Percentiles rank a stretch among this genome's conserved stretches.
Conservation (phyloP, 2,329 filamentous ascomycete genomes). For the Alternaria ventricosa region DNA sequence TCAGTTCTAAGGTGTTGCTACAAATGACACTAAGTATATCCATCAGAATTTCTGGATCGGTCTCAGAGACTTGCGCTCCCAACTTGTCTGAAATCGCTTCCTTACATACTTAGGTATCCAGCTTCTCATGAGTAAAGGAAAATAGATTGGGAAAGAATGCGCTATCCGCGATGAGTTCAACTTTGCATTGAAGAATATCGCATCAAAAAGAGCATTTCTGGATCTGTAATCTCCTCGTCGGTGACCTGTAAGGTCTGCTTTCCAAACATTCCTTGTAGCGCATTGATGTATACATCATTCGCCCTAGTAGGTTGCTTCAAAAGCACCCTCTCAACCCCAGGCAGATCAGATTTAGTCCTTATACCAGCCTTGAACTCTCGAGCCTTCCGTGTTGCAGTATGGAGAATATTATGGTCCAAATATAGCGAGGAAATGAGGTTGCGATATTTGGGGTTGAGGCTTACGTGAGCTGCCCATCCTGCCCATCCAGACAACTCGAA, state of each 20-base stretch:
- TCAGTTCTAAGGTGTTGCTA: accelerated
- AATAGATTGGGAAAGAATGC: background rate
- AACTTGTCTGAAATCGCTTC: background rate
- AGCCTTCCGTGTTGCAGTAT: too few relatives aligned
- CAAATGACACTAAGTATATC: background rate
- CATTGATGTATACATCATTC: too few relatives aligned
- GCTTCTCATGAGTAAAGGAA: background rate
- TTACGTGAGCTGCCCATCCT: background rate
- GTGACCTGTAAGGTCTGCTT: too few relatives aligned
- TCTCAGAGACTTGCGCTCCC: background rate
- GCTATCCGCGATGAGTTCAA: background rate
- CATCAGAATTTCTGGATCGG: background rate
- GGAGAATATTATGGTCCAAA: too few relatives aligned
- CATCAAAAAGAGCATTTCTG: too few relatives aligned
- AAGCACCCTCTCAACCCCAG: too few relatives aligned
- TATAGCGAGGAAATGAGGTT: background rate
- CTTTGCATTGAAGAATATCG: too few relatives aligned
- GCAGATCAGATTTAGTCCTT: too few relatives aligned
- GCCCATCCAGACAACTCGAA: background rate
- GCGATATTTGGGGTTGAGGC: background rate
- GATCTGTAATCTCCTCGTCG: too few relatives aligned
- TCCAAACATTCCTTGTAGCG: too few relatives aligned
- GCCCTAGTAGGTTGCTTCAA: too few relatives aligned
- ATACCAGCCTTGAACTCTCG: too few relatives aligned
- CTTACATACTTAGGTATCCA: background rate